Evolutionary conservation across 23 red algal genomes (phyloP), one percentile per base, ranked within the genome.

Genomic region (Agarophyton chilense): DNA sequence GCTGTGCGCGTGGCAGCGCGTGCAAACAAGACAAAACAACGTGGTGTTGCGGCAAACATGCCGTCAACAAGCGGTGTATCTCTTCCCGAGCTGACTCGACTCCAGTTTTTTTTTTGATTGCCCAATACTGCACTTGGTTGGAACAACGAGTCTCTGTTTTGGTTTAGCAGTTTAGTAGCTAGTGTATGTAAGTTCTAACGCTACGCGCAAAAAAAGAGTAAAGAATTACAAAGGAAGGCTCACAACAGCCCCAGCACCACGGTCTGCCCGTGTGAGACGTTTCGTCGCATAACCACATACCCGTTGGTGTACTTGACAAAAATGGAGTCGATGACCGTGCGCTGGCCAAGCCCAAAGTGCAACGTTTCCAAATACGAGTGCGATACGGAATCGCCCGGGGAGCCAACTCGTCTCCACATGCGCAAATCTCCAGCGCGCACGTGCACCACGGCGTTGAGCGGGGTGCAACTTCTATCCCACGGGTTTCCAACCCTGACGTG

Each of bases 311-410:
- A 89, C 31, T 79, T 67, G 13, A 89, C 85, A 17, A 36, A 72
- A 58, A 89, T 54, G 0, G 31, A 41, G 32, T 77, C 85, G 6
- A 68, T 64, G 40, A 46, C 44, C 5, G 72, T 76, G 46, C 51
- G 52, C 18, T 29, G 9, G 12, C 92, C 92, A 42, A 94, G 33
- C 46, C 92, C 92, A 70, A 94, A 94, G 29, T 94, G 92, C 21
- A 94, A 46, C 34, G 73, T 87, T 44, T 87, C 68, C 28, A 94
- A 11, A 44, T 88, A 85, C 14, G 81, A 87, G 21, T 78, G 54
- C 5, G 68, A 57, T 19, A 72, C 65, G 22, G 61, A 66, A 39
- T 74, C 51, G 19, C 92, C 92, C 0, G 72, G 78, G 2, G 83
- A 88, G 28, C 84, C 92, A 35, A 94, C 82, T 16, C 92, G 82